A percentile compares a stretch with the other conserved stretches of the same genome.
These are phyloP conservation scores for Takakia lepidozioides DNA, from an alignment of 225 moss, liverwort and hornwort species.

Conservation along the genomic window DNA sequence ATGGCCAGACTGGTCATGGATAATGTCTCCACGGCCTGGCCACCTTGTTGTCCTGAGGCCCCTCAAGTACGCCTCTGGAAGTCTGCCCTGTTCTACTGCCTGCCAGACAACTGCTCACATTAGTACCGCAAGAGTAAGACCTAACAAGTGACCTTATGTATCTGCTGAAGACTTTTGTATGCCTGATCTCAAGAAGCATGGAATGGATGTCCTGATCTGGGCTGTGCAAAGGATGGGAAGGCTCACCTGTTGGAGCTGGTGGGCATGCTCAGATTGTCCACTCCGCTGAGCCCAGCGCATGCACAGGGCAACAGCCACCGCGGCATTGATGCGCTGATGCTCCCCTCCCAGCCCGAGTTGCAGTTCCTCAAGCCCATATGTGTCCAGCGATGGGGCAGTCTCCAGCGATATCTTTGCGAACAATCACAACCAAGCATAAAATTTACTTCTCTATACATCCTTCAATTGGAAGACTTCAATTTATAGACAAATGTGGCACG, in stretches of 20 bases:
- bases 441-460: no score
- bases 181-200: no score
- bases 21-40: slow-evolving; percentile 85
- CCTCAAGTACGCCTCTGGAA: slow-evolving; percentile 67
- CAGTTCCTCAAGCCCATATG: slow-evolving; percentile 54
- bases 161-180: no score
- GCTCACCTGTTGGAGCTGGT: slow-evolving; percentile 25
- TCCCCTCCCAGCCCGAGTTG: slow-evolving; percentile 80
- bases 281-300: slow-evolving; percentile 73
- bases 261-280: slow-evolving; percentile 22
- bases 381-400: slow-evolving; percentile 58
- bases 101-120: no score
- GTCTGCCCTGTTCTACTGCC: slow-evolving; percentile 51
- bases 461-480: no score
- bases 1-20: slow-evolving; percentile 62
- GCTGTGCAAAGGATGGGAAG: slow-evolving; percentile 1
- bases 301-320: slow-evolving; percentile 90
- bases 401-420: slow-evolving; percentile 60
- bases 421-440: not conserved
- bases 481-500: no score
- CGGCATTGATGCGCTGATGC: slow-evolving; percentile 89
- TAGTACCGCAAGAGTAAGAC: no score
- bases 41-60: slow-evolving; percentile 68
- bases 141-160: no score
- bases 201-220: not conserved